Evolutionary conservation across 2,329 filamentous ascomycete species (phyloP).

Genomic region (Massarina eburnea): DNA sequence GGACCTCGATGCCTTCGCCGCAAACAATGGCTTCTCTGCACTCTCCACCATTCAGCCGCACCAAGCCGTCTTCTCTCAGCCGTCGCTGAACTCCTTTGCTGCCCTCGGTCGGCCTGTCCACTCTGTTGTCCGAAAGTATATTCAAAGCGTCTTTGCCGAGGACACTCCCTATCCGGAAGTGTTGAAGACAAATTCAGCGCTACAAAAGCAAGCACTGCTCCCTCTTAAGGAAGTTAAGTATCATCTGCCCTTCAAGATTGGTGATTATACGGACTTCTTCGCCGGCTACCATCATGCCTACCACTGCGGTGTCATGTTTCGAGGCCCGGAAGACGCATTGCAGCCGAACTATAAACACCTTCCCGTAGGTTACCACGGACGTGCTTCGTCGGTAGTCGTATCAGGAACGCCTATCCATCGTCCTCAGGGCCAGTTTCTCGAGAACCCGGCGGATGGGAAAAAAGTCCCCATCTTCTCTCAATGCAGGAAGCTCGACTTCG

Average conservation of each 20-base stretch:
- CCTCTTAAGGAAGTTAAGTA: slow-evolving; percentile 61
- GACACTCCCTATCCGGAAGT: slow-evolving; percentile 62
- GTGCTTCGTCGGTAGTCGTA: slow-evolving; percentile 73
- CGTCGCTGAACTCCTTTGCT: slow-evolving; percentile 73
- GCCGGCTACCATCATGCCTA: slow-evolving; percentile 78
- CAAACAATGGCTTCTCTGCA: slow-evolving; percentile 60
- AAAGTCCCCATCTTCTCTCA: slow-evolving; percentile 66
- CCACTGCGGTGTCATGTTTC: slow-evolving; percentile 71
- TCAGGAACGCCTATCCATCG: slow-evolving; percentile 73
- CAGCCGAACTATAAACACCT: slow-evolving; percentile 82
- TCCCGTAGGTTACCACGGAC: slow-evolving; percentile 79
- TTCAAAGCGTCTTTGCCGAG: slow-evolving; percentile 67
- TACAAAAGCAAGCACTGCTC: slow-evolving; percentile 62
- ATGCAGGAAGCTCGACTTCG: slow-evolving; percentile 71
- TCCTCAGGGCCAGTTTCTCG: slow-evolving; percentile 73
- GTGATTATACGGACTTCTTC: slow-evolving; percentile 86
- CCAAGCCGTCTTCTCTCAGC: slow-evolving; percentile 62
- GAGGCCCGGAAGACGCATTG: slow-evolving; percentile 70
- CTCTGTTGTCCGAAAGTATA: slow-evolving; percentile 65
- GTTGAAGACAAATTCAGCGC: slow-evolving; percentile 61
- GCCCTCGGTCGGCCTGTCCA: slow-evolving; percentile 69
- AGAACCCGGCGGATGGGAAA: slow-evolving; percentile 62
- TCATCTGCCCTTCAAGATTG: slow-evolving; percentile 75
- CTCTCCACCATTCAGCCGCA: slow-evolving; percentile 61
- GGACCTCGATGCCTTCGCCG: slow-evolving; percentile 66